Evolutionary conservation across 169 alveolate species (phyloP).

Genomic region (Plasmodium billcollinsi): DNA sequence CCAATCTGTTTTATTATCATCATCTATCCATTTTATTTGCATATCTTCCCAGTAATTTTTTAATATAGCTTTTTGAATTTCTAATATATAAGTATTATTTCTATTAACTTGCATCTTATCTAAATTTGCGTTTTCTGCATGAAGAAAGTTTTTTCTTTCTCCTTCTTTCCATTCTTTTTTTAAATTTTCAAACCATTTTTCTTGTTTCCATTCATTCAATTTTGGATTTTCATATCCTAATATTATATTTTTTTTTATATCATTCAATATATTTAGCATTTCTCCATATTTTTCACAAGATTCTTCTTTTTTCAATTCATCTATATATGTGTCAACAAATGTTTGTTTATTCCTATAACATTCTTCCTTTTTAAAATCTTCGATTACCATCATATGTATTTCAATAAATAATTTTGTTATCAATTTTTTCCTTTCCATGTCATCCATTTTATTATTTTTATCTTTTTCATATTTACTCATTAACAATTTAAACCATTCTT

Average conservation of each 20-base stretch:
- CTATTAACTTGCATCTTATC: neutral
- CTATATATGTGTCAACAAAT: neutral
- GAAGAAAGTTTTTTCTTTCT: neutral
- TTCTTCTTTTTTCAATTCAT: neutral
- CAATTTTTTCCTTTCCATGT: neutral
- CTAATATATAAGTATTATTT: neutral
- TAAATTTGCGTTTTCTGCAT: neutral
- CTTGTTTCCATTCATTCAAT: neutral
- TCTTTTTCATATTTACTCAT: no score
- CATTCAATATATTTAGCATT: neutral
- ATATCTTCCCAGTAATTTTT: neutral
- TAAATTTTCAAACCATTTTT: neutral
- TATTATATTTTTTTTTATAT: neutral
- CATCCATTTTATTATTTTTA: no score
- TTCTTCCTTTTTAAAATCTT: neutral
- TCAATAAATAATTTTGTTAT: neutral
- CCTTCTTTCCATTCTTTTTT: neutral
- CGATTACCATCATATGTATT: conserved; percentile 1
- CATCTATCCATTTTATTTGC: neutral
- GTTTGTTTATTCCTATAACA: neutral
- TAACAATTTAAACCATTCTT: no score
- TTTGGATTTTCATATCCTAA: neutral
- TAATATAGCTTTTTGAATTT: neutral
- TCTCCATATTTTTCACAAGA: neutral
- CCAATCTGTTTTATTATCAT: neutral